Base-by-base conservation (phyloP, 2,329 filamentous ascomycete genomes). In the Rutstroemia sp. region DNA sequence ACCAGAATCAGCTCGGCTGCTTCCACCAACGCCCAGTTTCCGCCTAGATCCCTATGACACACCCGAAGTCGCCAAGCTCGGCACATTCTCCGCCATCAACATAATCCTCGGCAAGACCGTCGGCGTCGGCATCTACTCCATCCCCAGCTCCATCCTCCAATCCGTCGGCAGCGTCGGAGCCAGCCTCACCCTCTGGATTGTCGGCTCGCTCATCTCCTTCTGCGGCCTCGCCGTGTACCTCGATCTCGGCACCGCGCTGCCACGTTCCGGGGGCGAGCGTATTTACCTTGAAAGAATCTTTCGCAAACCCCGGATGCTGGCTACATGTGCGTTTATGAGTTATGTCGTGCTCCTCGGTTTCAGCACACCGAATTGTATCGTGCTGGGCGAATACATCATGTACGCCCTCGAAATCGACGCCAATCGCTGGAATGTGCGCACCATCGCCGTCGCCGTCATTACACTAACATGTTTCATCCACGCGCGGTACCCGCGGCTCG, bases 221-320 rank as follows among this genome's bases (percentile, higher is more conserved):
- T 74, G 74, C 47, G 75, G 76, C 19, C 70, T 77, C 10, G 70
- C 72, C 12, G 74, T 77, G 5, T 77, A 75, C 60, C 66, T 78
- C 5, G 74, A 78, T 53, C 70, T 77, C 7, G 75, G 75, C 38
- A 73, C 70, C 4, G 73, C 73, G 18, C 70, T 78, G 10, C 75
- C 76, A 6, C 66, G 70, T 23, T 74, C 71, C 14, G 77, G 78
- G 39, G 77, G 77, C n/a, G 77, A 79, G 62, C 74, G 77, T 50
- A 75, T 79, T 41, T 80, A 80, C 63, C 74, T 80, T 44, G 77
- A 80, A 67, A 75, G 77, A 39, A 76, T 79, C 38, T 80, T 76
- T 64, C 71, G 69, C 48, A 74, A 71, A 19, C 79, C 79, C 27
- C 73, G 71, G 56, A 81, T 77, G 68, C 70, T 79, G 5, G 77